These are phyloP conservation scores for Scenedesmus sp. DNA, from an alignment of 163 green algal genomes.

Conservation along the genomic window DNA sequence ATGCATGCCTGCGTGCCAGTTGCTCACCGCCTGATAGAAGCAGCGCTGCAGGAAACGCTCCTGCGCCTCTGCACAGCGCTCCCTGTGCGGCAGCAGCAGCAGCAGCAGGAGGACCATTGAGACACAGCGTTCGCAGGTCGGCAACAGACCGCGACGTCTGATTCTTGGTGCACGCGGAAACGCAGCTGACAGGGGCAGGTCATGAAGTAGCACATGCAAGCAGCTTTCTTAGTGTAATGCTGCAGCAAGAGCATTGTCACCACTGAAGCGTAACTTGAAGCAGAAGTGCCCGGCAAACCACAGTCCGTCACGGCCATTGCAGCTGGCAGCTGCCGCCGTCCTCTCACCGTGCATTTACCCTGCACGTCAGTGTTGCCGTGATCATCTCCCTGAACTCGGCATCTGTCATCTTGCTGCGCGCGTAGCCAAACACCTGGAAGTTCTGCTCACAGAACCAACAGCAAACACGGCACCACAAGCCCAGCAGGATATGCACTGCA, in stretches of 20 bases:
- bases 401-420: constrained; percentile 94
- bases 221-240: background rate
- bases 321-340: background rate
- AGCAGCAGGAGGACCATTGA: background rate
- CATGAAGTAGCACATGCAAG: background rate
- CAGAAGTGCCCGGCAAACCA: background rate
- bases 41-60: constrained; percentile 92
- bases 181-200: background rate
- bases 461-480: background rate
- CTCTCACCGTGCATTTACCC: constrained; percentile 77
- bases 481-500: background rate
- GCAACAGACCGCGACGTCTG: background rate
- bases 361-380: constrained; percentile 84
- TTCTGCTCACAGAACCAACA: constrained; percentile 57
- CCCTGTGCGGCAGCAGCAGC: constrained; percentile 58
- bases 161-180: too few species aligned
- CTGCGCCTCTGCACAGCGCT: constrained; percentile 86
- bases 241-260: background rate
- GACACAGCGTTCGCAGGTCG: background rate
- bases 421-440: constrained; percentile 93
- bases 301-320: background rate
- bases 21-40: constrained; percentile 86
- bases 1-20: background rate
- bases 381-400: constrained; percentile 93
- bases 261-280: background rate